Percentiles rank a stretch among this genome's conserved stretches.
Conservation (phyloP, 257 asterid genomes). For the Jacaranda mimosifolia region DNA sequence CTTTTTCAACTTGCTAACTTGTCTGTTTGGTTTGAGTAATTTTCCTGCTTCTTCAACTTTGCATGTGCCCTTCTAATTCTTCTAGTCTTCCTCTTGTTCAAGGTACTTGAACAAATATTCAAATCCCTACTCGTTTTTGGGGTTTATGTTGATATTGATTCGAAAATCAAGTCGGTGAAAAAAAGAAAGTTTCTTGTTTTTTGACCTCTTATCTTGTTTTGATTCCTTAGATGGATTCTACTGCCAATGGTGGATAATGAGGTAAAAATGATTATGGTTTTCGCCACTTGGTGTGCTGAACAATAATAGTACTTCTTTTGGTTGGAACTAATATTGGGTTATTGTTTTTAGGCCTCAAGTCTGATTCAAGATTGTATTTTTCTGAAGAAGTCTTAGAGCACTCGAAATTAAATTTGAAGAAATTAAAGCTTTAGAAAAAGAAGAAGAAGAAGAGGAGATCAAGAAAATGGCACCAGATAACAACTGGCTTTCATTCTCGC, state of each 20-base stretch:
- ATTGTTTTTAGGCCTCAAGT: not conserved
- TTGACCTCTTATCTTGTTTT: not conserved
- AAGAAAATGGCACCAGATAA: slow-evolving; percentile 74
- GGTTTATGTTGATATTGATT: not conserved
- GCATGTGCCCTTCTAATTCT: no score
- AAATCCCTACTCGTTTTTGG: slow-evolving; percentile 15
- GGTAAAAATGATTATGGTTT: slow-evolving; percentile 10
- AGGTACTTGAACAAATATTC: not conserved
- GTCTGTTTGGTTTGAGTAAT: slow-evolving; percentile 33
- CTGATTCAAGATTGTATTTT: slow-evolving; percentile 13
- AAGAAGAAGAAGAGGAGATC: not conserved
- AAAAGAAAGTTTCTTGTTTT: not conserved
- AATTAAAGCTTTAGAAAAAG: not conserved
- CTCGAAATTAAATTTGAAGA: not conserved
- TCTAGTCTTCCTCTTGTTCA: not conserved
- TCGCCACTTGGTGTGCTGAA: not conserved
- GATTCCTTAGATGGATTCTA: not conserved
- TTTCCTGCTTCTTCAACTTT: slow-evolving; percentile 40
- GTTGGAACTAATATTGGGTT: not conserved
- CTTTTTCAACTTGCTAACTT: slow-evolving; percentile 30
- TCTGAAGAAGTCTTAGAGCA: no score
- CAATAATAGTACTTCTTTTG: not conserved
- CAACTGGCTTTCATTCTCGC: slow-evolving; percentile 88
- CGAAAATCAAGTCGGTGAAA: not conserved
- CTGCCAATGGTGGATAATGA: slow-evolving; percentile 6